Evolutionary conservation across 306 rosid species (phyloP).

Genomic region (Cucurbita pepo): DNA sequence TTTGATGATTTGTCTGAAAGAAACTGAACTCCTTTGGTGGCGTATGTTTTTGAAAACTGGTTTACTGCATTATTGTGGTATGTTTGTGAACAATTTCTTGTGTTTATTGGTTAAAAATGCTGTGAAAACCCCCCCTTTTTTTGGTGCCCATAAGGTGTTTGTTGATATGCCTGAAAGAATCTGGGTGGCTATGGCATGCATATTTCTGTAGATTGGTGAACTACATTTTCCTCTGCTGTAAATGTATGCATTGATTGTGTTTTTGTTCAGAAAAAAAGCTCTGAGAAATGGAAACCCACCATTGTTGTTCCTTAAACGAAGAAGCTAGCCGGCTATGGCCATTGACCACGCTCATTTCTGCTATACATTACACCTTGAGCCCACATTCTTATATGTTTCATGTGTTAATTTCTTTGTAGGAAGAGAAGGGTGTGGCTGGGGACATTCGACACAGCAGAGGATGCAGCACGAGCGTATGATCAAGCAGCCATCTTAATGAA

Average conservation of each 20-base stretch:
- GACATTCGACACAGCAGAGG: constrained; percentile 95
- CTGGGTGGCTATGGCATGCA: neutral
- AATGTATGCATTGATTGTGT: neutral
- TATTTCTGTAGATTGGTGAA: neutral
- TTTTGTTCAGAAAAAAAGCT: neutral
- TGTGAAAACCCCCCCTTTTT: neutral
- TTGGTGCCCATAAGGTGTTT: neutral
- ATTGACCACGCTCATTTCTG: neutral
- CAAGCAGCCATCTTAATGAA: constrained; percentile 92
- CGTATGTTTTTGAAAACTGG: neutral
- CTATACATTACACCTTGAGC: neutral
- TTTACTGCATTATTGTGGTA: neutral
- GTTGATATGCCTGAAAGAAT: neutral
- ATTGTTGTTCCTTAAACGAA: neutral
- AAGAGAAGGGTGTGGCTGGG: constrained; percentile 98
- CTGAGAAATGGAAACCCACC: neutral
- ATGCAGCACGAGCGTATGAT: constrained; percentile 93
- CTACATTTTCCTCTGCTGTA: neutral
- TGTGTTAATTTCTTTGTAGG: constrained; percentile 14
- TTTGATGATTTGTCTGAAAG: neutral
- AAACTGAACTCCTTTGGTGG: neutral
- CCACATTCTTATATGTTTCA: neutral
- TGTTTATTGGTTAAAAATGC: neutral
- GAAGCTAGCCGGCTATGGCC: neutral
- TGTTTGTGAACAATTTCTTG: neutral